These are phyloP conservation scores for Penicilliopsis zonata DNA, from an alignment of 495 filamentous ascomycete species.

Conservation along the genomic window DNA sequence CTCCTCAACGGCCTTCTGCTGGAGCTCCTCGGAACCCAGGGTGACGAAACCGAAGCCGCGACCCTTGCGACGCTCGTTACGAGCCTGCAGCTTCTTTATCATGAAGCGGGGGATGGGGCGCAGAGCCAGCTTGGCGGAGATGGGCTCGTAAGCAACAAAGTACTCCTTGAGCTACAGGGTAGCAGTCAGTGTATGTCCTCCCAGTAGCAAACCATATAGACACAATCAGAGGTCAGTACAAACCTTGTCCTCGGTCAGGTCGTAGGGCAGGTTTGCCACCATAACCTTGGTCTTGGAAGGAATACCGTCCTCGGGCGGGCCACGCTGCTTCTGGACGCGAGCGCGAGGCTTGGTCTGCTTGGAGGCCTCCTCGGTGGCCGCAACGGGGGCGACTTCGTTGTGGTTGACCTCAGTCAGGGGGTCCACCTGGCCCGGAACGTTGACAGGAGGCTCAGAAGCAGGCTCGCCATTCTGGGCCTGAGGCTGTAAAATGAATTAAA, in stretches of 20 bases:
- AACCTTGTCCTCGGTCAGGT: slow-evolving; percentile 95
- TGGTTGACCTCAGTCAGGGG: slow-evolving; percentile 48
- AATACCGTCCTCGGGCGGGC: slow-evolving; percentile 93
- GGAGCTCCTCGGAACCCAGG: slow-evolving; percentile 84
- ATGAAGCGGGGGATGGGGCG: slow-evolving; percentile 98
- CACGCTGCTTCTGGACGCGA: slow-evolving; percentile 57
- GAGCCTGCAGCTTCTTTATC: slow-evolving; percentile 98
- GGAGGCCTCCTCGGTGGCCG: slow-evolving; percentile 34
- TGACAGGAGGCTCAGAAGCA: slow-evolving; percentile 33
- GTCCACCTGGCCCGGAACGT: slow-evolving; percentile 39
- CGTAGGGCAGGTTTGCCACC: slow-evolving; percentile 98
- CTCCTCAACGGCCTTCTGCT: slow-evolving; percentile 90
- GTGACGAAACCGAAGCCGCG: slow-evolving; percentile 98
- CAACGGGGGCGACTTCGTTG: slow-evolving; percentile 45
- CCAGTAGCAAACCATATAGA: too few relatives aligned
- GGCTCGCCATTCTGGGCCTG: slow-evolving; percentile 12
- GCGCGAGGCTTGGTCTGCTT: slow-evolving; percentile 30
- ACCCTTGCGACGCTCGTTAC: slow-evolving; percentile 96
- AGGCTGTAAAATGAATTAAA: background rate
- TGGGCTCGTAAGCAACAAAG: slow-evolving; percentile 77
- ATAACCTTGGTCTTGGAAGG: slow-evolving; percentile 99
- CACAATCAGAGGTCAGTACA: slow-evolving; percentile 5
- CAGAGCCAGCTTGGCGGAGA: slow-evolving; percentile 94
- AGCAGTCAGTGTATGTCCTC: slow-evolving; percentile 28
- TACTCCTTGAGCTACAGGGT: slow-evolving; percentile 82